Evolutionary conservation across 257 asterid genomes (phyloP), one percentile per base, ranked within the genome.

Genomic region (Nicotiana noctiflora): DNA sequence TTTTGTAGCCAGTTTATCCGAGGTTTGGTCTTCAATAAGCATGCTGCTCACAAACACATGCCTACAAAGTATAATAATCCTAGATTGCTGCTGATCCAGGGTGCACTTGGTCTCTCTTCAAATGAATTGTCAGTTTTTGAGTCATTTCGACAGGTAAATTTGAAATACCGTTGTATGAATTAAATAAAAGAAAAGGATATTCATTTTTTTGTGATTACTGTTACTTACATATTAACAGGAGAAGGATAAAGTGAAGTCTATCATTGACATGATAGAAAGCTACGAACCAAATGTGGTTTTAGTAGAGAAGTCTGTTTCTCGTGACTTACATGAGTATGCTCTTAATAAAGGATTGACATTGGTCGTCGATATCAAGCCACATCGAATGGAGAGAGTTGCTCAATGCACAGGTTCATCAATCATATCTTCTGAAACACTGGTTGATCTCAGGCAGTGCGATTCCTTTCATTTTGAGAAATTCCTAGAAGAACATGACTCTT

Each of bases 21-120:
- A 82, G 98, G 98, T 46, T 79, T 93, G 76, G 98, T 95, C 83
- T 95, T 95, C 88, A 93, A 93, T 76, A 95, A 93, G 85, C 94
- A 88, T 80, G 97, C 97, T 81, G 94, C 97, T 63, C 98, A 92
- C 91, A 95, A 95, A 80, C 98, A 88, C 85, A 95, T 95, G 98
- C 94, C 93, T 11, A 88, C 94, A 21, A 82, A 88, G 90, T 91
- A 88, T 88, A 86, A 86, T 85, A 91, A 87, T 80, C 97, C 98
- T 27, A 89, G 93, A 83, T 82, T 95, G 84, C 79, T 95, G 83
- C 72, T 95, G 90, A 90, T 95, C 84, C 85, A 86, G 84, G 98
- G 98, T 34, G 84, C 91, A 32, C 97, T 95, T 61, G 98, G 91
- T 81, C 91, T 90, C 76, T 89, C 98, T 80, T 85, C 98, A 34